These are phyloP conservation scores for Apiospora malaysiana DNA, from an alignment of 2,329 filamentous ascomycete species.

Conservation along the genomic window DNA sequence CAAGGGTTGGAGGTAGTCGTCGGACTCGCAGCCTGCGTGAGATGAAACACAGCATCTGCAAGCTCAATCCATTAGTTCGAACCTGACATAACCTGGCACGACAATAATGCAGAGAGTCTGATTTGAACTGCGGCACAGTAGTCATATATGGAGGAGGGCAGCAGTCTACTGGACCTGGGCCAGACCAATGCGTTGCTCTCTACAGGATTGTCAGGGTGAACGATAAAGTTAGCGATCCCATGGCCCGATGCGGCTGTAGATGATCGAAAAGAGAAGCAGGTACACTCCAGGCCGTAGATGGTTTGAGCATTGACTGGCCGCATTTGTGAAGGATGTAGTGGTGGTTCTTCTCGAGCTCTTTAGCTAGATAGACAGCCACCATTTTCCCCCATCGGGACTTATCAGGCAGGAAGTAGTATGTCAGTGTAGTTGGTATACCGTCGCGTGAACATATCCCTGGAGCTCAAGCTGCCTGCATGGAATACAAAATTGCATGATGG, in stretches of 20 bases:
- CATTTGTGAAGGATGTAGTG: not conserved
- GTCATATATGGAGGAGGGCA: not conserved
- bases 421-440: not conserved
- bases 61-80: not conserved
- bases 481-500: not conserved
- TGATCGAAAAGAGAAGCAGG: not conserved
- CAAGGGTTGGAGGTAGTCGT: constrained; percentile 3
- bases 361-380: not conserved
- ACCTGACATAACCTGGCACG: not conserved
- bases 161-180: not conserved
- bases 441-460: not conserved
- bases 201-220: not conserved
- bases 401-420: not conserved
- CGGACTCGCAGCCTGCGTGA: not conserved
- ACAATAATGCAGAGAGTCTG: constrained; percentile 4
- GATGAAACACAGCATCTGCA: constrained; percentile 11
- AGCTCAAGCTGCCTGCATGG: not conserved
- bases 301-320: not conserved
- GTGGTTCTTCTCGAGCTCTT: not conserved
- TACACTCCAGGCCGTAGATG: not conserved
- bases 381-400: not conserved
- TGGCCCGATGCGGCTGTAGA: not conserved
- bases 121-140: not conserved
- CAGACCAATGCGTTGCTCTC: not conserved
- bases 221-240: constrained; percentile 11